Percentiles rank a stretch among this genome's conserved stretches.
Conservation (phyloP, 2,329 filamentous ascomycete genomes). For the Fusarium floridanum region DNA sequence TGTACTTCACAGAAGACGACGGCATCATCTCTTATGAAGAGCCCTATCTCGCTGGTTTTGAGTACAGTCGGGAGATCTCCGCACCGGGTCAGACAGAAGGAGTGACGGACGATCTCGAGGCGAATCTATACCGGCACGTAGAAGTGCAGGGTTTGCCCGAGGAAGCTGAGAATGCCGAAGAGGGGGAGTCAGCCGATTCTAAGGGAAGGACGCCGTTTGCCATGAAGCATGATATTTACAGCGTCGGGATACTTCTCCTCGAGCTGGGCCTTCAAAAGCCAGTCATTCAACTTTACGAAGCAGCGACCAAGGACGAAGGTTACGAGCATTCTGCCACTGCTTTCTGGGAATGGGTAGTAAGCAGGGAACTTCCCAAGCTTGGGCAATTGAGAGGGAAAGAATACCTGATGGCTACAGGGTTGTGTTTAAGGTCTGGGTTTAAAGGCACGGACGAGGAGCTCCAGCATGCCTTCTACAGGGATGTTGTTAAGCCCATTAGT, state of each 20-base stretch:
- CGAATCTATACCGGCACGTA: not conserved
- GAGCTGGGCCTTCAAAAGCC: not conserved
- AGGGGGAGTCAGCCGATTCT: not conserved
- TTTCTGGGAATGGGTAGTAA: not conserved
- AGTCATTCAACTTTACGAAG: not conserved
- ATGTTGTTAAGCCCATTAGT: not conserved
- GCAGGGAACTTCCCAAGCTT: not conserved
- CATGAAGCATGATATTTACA: not conserved
- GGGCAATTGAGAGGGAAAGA: not conserved
- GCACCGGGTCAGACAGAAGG: not conserved
- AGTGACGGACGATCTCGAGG: not conserved
- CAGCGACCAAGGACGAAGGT: not conserved
- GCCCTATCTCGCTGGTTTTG: not conserved
- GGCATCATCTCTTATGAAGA: not conserved
- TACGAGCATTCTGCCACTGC: not conserved
- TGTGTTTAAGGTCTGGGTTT: not conserved
- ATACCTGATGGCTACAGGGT: not conserved
- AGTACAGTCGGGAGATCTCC: not conserved
- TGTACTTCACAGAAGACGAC: not conserved
- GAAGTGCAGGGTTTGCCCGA: not conserved
- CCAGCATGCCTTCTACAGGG: not conserved
- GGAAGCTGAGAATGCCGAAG: not conserved
- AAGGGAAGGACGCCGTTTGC: not conserved
- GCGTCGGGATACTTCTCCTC: not conserved
- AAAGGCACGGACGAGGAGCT: not conserved